Evolutionary conservation across 192 early-diverging fungal genomes (phyloP).

Genomic region (Coemansia aciculifera): DNA sequence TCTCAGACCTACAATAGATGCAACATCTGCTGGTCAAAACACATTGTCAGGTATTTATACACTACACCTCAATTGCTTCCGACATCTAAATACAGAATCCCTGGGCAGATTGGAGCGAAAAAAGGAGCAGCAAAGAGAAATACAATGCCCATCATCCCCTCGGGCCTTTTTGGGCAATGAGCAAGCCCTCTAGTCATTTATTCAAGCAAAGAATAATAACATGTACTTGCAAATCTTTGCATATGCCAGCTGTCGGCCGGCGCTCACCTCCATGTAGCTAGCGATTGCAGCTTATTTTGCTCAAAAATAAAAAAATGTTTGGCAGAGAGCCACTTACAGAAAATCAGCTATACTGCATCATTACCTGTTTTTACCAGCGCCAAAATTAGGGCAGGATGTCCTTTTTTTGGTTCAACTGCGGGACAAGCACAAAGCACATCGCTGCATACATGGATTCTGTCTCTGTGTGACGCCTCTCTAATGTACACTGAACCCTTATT

Average conservation of each 20-base stretch:
- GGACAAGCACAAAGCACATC: not conserved
- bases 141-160: not conserved
- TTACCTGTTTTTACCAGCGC: not conserved
- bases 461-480: slow-evolving; percentile 2
- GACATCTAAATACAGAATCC: slow-evolving; percentile 3
- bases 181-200: not conserved
- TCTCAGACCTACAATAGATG: slow-evolving; percentile 1
- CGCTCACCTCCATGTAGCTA: not conserved
- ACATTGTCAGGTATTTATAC: slow-evolving; percentile 4
- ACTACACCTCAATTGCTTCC: slow-evolving; percentile 5
- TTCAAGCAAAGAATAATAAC: not conserved
- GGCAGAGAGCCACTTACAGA: not conserved
- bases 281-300: not conserved
- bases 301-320: not conserved
- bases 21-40: not conserved
- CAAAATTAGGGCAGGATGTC: not conserved
- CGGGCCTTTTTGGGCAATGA: slow-evolving; percentile 4
- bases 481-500: not conserved
- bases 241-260: not conserved
- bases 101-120: not conserved
- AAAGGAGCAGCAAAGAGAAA: not conserved
- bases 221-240: not conserved
- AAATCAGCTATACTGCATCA: not conserved
- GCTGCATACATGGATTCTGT: slow-evolving; percentile 8
- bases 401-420: slow-evolving; percentile 1